These are phyloP conservation scores for Ogataea nonfermentans DNA, from an alignment of 805 yeast genomes.

Conservation along the genomic window DNA sequence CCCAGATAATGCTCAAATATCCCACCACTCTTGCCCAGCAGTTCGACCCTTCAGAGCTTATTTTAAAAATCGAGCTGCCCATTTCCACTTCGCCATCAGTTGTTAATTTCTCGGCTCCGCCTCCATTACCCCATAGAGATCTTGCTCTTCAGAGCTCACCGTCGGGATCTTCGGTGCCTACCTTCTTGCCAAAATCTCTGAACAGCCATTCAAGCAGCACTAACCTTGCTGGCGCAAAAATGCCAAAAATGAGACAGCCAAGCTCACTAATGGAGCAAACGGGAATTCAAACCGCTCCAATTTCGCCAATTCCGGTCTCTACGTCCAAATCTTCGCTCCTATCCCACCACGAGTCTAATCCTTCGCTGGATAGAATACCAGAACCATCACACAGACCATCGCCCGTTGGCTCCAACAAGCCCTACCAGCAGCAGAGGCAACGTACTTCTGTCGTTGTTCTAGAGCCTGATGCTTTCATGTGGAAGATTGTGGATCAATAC, in stretches of 20 bases:
- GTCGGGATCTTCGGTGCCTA: conserved; percentile 5
- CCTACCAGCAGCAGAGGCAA: not conserved
- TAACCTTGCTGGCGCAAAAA: conserved; percentile 4
- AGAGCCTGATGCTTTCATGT: conserved; percentile 63
- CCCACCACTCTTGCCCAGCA: conserved; percentile 62
- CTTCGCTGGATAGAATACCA: conserved; percentile 3
- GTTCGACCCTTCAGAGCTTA: conserved; percentile 68
- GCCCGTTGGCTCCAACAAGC: conserved; percentile 1
- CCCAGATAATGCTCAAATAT: conserved; percentile 57
- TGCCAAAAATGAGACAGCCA: conserved; percentile 7
- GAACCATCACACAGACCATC: conserved; percentile 5
- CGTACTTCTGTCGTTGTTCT: conserved; percentile 22
- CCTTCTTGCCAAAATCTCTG: conserved; percentile 5
- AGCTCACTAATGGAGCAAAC: not conserved
- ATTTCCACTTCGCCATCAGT: conserved; percentile 13
- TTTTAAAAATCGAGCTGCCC: conserved; percentile 33
- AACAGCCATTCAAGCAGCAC: conserved; percentile 4
- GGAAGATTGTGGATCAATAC: conserved; percentile 54
- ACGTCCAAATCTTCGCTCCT: conserved; percentile 25
- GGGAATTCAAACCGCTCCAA: conserved; percentile 13
- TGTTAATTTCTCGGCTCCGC: not conserved
- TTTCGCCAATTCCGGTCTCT: conserved; percentile 31
- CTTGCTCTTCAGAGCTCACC: conserved; percentile 6
- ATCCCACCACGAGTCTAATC: conserved; percentile 9
- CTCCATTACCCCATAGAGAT: not conserved